Base-by-base conservation (phyloP, 176 grass and related monocot genomes). In the Oryza coarctata region DNA sequence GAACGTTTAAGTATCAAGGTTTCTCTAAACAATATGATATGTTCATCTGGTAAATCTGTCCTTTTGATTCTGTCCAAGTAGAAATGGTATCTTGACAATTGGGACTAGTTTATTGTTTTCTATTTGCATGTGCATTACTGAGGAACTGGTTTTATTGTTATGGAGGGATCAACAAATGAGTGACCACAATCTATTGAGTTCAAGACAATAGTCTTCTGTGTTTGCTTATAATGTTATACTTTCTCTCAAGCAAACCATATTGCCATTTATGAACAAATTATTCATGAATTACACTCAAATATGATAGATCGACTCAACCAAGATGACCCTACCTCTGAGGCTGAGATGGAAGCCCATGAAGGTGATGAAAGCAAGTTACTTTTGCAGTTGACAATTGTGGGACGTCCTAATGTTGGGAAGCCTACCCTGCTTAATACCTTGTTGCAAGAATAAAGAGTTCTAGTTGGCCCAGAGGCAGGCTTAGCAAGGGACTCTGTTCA, bases 401-500 rank as follows among this genome's bases (percentile, higher is more conserved):
- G 95, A 47, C 81, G 92, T 27, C 95, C 95, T 70, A 98, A 98
- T 92, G 95, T 98, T 61, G 95, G 95, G 40, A 98, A 98, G 79
- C 94, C 95, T 68, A 98, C 95, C 80, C 68, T 98, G 43, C 76
- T 98, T 62, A 98, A 98, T 87, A 81, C 95, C 67, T 78, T 98
- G 70, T 77, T 98, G 81, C 92, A 98, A 93, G 92, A 98, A 83
- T 72, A 94, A 78, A 94, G 95, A 85, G 95, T 98, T 89, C 60
- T 98, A 44, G 95, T 98, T 88, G 95, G 92, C 36, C 95, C 95
- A 39, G 95, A 98, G 82, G 88, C 95, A 73, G 95, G 95, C 22
- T 89, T 98, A 71, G 94, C 95, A 67, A 98, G 95, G 82, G 95
- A 98, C 70, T 98, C 95, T 10, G 94, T 98, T 83, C 86, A 92